Evolutionary conservation across 2,329 filamentous ascomycete genomes (phyloP), one percentile per base, ranked within the genome.

Genomic region (Apiospora kogelbergensis): DNA sequence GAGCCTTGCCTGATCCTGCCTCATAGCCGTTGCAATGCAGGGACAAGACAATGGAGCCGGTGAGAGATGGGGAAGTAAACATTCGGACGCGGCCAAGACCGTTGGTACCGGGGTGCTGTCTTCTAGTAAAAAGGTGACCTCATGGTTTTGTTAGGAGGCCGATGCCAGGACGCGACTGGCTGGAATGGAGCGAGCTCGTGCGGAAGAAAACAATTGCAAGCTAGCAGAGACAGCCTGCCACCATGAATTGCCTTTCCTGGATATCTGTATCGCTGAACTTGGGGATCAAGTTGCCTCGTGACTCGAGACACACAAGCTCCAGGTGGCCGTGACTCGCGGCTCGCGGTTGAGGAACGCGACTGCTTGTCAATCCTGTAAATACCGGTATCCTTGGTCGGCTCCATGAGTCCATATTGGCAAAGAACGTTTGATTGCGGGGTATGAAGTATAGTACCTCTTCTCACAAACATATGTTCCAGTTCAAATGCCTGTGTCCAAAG

Each of bases 381-480:
- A 3, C 48, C 15, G 6, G 15, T 20, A 20, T 57, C 17, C 17
- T 33, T 33, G 5, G 26, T 33, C 26, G 3, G 30, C 30, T 37
- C 30, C 53, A 60, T 60, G 53, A 60, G 53, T 60, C 53, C 53
- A 60, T 37, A 60, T 60, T 20, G 53, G 30, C 30, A 26, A 60
- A 60, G 53, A 60, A 60, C 53, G 20, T 60, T 60, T 33, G 53
- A 60, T 60, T 60, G 53, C 20, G 53, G 53, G 53, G 30, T 60
- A 37, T 9, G 17, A 9, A n/a, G 37, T 37, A n/a, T 6, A 37
- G 30, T 60, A 20, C 9, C 48, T 57, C 48, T 26, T 33, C 48
- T 57, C 26, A 33, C 30, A 57, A 57, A 33, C 48, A 60, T 17
- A 37, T 37, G 53, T 37, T 22, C 7, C 24, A 57, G 17, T 9